Evolutionary conservation across 2,329 filamentous ascomycete species (phyloP).

Genomic region (Stemphylium vesicarium): DNA sequence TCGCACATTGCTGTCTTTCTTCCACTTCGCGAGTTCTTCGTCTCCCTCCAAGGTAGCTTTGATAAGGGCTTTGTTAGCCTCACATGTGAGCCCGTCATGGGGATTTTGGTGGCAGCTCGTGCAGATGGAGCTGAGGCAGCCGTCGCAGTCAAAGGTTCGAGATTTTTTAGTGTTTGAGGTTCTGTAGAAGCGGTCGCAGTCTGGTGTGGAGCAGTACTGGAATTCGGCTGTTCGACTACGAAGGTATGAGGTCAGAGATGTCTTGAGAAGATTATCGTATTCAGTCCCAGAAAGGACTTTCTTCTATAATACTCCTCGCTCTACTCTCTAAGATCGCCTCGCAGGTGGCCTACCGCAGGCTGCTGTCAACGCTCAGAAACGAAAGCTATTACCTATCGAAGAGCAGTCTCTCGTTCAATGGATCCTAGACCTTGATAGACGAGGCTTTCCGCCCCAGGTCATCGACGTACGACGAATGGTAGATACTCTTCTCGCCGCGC

Average conservation of each 20-base stretch:
- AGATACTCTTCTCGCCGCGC: too few species aligned
- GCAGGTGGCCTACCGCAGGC: too few species aligned
- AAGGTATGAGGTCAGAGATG: not conserved
- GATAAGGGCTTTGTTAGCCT: not conserved
- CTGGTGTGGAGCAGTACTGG: slow-evolving; percentile 2
- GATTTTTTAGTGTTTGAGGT: not conserved
- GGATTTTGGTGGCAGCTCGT: not conserved
- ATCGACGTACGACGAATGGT: too few species aligned
- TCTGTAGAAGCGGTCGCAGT: slow-evolving; percentile 1
- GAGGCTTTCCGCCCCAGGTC: too few species aligned
- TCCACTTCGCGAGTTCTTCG: not conserved
- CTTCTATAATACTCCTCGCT: too few species aligned
- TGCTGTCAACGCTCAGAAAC: too few species aligned
- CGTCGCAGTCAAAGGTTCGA: not conserved
- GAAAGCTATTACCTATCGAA: too few species aligned
- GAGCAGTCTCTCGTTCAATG: too few species aligned
- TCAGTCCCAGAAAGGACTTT: not conserved
- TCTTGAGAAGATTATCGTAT: not conserved
- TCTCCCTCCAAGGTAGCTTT: not conserved
- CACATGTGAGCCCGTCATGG: not conserved
- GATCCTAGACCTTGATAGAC: too few species aligned
- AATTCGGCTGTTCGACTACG: not conserved
- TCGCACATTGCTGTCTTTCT: not conserved
- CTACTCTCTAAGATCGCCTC: too few species aligned
- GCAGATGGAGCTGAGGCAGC: slow-evolving; percentile 1